Evolutionary conservation across 2,329 filamentous ascomycete species (phyloP).

Genomic region (Albifimbria verrucaria): DNA sequence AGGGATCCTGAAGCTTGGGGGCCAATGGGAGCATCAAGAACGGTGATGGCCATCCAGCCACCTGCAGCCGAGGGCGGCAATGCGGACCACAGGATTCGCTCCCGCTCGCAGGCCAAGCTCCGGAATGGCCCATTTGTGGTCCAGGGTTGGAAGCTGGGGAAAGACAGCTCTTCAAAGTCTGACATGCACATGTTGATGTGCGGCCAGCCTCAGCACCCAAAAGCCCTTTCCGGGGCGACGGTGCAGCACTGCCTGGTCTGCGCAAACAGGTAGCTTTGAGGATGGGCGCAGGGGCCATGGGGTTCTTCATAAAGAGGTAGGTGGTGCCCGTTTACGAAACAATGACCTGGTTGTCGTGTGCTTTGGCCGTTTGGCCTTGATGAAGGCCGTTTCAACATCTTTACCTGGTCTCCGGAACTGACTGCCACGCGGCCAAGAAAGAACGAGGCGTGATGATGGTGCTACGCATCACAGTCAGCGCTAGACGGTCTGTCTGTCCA

Average conservation of each 20-base stretch:
- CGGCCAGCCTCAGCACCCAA: no score
- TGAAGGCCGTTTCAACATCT: no score
- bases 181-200: no score
- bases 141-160: no score
- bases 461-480: neutral
- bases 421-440: no score
- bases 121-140: conserved; percentile 9
- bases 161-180: no score
- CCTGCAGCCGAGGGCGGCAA: conserved; percentile 45
- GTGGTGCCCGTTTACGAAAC: no score
- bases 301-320: no score
- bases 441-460: neutral
- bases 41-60: conserved; percentile 38
- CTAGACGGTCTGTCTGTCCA: neutral
- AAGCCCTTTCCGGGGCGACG: no score
- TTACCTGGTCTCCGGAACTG: no score
- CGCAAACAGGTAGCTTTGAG: neutral
- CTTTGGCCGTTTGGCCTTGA: neutral
- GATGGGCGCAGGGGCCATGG: neutral
- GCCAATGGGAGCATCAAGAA: conserved; percentile 34
- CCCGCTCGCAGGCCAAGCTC: conserved; percentile 6
- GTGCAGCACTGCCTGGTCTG: no score
- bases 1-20: conserved; percentile 11
- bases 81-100: conserved; percentile 27
- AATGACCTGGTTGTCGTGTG: no score